Evolutionary conservation across 169 alveolate species (phyloP), one percentile per base, ranked within the genome.

Genomic region (Babesia bigemina): DNA sequence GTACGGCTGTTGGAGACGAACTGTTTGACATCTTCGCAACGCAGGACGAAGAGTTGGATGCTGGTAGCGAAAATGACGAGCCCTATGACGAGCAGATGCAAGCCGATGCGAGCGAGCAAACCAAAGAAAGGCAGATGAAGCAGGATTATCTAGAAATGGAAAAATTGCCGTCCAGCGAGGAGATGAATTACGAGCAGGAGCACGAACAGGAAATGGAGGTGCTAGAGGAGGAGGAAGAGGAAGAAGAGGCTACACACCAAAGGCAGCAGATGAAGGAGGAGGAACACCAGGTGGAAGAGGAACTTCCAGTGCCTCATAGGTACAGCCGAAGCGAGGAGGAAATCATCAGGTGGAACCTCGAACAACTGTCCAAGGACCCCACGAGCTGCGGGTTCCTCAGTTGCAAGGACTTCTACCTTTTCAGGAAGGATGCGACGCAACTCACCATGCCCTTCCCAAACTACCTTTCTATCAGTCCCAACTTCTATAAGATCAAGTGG

Each of bases 161-260:
- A 44, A 36, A 22, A 19, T 28, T 45, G 29, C 57, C 61, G 28
- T 63, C 59, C 22, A 77, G 47, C 55, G 83, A 79, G n/a, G 83
- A 52, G 39, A 61, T 48, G 14, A 45, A 70, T 36, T 49, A 63
- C 59, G 91, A 84, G 10, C 83, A 77, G 17, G 78, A 53, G 13
- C 60, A 83, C 19, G 93, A 87, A 39, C 91, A 86, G 81, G 93
- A 87, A 62, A 75, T 70, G 81, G 93, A 88, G 44, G 60, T 78
- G 49, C 79, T 79, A 45, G 84, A 73, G 52, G 78, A 78, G 75
- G 87, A 86, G 56, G 93, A 88, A 63, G 82, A 81, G 42, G 93
- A 87, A 50, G 87, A 88, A 48, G 93, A 85, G 70, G 82, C 90
- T 44, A 87, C 86, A n/a, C 90, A 83, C 75, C 72, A 62, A 83